Evolutionary conservation across 805 yeast genomes (phyloP).

Genomic region (Sugiyamaella marilandica): DNA sequence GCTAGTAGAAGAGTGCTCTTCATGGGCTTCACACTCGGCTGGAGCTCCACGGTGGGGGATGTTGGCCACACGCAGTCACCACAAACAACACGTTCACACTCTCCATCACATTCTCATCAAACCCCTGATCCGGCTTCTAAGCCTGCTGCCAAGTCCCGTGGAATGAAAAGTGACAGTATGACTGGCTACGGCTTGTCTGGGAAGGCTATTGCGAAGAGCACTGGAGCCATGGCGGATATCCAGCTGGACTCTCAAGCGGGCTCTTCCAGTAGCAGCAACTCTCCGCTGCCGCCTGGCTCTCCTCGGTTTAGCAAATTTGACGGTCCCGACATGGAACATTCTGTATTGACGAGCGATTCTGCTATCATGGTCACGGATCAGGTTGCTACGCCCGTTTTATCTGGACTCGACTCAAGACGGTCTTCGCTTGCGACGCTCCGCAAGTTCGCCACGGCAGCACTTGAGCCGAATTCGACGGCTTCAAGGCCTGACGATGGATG

Average conservation of each 20-base stretch:
- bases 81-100: too few species aligned
- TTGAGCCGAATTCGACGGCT: background rate
- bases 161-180: too few species aligned
- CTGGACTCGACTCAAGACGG: background rate
- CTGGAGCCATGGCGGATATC: too few species aligned
- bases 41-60: background rate
- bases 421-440: slow-evolving; percentile 3
- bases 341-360: background rate
- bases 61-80: too few species aligned
- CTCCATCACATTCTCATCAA: too few species aligned
- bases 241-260: too few species aligned
- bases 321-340: background rate
- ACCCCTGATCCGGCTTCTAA: too few species aligned
- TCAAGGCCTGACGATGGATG: background rate
- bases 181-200: too few species aligned
- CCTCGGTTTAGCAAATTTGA: background rate
- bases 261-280: too few species aligned
- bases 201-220: too few species aligned
- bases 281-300: background rate
- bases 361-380: background rate
- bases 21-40: background rate
- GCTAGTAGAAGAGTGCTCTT: too few species aligned
- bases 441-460: background rate
- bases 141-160: too few species aligned
- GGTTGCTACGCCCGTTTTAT: background rate